These are phyloP conservation scores for Clavispora santaluciae DNA, from an alignment of 805 yeast genomes.

Conservation along the genomic window DNA sequence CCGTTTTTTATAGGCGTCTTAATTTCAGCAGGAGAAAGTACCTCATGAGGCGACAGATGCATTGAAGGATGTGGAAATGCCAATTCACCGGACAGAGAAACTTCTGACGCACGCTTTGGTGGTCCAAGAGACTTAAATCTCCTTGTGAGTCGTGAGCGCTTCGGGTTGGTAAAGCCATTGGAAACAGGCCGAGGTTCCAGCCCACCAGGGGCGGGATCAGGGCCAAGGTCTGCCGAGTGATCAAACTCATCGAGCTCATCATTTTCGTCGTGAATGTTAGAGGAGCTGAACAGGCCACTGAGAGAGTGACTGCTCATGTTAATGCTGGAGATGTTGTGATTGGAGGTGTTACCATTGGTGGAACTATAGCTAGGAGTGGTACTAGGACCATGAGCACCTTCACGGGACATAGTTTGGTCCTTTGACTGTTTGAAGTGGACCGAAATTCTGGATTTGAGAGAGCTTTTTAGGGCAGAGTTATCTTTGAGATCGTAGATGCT, in stretches of 20 bases:
- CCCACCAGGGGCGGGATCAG: not conserved
- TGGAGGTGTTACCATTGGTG: not conserved
- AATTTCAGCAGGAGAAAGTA: not conserved
- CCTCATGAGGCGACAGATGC: not conserved
- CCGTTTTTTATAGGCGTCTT: not conserved
- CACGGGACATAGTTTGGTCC: not conserved
- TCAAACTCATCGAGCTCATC: slow-evolving; percentile 15
- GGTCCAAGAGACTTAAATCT: slow-evolving; percentile 42
- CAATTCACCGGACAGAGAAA: not conserved
- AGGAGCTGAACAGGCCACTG: slow-evolving; percentile 2
- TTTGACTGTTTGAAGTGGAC: slow-evolving; percentile 22
- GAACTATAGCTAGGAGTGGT: not conserved
- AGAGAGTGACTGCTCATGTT: slow-evolving; percentile 2
- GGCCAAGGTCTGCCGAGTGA: not conserved
- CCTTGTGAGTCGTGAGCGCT: slow-evolving; percentile 30
- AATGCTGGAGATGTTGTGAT: slow-evolving; percentile 1
- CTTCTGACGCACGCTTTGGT: slow-evolving; percentile 40
- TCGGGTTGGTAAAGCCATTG: slow-evolving; percentile 15
- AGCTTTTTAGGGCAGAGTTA: slow-evolving; percentile 8
- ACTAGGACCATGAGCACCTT: not conserved
- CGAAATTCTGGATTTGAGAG: slow-evolving; percentile 27
- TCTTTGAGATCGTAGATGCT: slow-evolving; percentile 15
- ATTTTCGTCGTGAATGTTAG: slow-evolving; percentile 5
- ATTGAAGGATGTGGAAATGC: not conserved
- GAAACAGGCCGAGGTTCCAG: slow-evolving; percentile 4